Percentiles rank a stretch among this genome's conserved stretches.
Evolutionary conservation across 371 early-diverging fungal genomes (phyloP).

Genomic region (Amoeboaphelidium protococcarum): DNA sequence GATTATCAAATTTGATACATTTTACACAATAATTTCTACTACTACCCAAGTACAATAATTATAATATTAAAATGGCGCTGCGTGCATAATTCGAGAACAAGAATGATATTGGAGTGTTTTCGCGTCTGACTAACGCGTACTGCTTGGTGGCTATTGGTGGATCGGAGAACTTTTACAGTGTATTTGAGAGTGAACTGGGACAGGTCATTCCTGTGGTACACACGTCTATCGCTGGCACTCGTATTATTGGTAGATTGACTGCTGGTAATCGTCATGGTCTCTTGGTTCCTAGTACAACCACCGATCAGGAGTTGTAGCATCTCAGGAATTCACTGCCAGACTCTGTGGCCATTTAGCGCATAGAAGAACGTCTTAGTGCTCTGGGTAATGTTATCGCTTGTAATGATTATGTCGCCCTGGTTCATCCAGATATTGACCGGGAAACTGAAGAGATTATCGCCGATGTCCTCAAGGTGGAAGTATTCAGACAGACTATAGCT

Average conservation of each 20-base stretch:
- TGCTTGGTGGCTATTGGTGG: constrained; percentile 95
- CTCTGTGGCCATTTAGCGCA: constrained; percentile 72
- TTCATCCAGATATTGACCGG: constrained; percentile 94
- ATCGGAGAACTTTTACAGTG: constrained; percentile 94
- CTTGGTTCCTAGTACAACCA: constrained; percentile 84
- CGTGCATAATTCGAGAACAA: constrained; percentile 97
- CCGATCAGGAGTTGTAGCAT: constrained; percentile 98
- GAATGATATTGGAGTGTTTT: constrained; percentile 96
- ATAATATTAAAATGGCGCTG: too few species aligned
- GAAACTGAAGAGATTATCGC: constrained; percentile 97
- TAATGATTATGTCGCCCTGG: constrained; percentile 98
- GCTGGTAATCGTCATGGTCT: constrained; percentile 94
- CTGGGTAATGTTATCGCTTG: constrained; percentile 98
- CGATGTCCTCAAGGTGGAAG: constrained; percentile 93
- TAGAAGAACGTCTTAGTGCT: constrained; percentile 95
- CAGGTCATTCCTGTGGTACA: constrained; percentile 97
- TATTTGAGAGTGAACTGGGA: constrained; percentile 75
- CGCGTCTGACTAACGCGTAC: constrained; percentile 95
- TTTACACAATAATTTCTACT: too few species aligned
- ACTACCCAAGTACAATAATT: too few species aligned
- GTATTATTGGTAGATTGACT: constrained; percentile 86
- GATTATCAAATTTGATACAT: too few species aligned
- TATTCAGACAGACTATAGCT: constrained; percentile 95
- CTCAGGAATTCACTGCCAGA: constrained; percentile 95
- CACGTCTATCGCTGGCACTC: constrained; percentile 92